Evolutionary conservation across 2,329 filamentous ascomycete genomes (phyloP).

Genomic region (Fusarium albidum): DNA sequence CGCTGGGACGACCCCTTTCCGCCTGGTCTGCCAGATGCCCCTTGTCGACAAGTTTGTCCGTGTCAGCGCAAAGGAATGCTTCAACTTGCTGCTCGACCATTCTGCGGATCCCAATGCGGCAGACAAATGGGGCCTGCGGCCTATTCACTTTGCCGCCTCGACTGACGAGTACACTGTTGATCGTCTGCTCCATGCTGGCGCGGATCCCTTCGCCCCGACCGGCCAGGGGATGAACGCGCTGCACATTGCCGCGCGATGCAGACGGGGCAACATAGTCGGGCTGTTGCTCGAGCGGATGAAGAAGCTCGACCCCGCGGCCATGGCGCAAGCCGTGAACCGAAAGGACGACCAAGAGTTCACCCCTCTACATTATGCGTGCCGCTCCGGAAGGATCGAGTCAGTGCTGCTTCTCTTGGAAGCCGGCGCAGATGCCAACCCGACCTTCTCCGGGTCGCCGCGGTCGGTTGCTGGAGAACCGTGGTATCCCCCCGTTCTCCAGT

Average conservation of each 20-base stretch:
- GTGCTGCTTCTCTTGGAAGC: slow-evolving; percentile 24
- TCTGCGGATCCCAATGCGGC: slow-evolving; percentile 1
- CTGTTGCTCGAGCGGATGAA: slow-evolving; percentile 25
- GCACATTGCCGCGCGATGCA: slow-evolving; percentile 31
- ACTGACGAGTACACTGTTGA: slow-evolving; percentile 5
- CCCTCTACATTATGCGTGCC: slow-evolving; percentile 31
- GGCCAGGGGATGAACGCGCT: slow-evolving; percentile 23
- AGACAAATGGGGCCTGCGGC: slow-evolving; percentile 15
- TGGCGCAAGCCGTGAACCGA: slow-evolving; percentile 10
- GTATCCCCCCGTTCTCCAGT: slow-evolving; percentile 33
- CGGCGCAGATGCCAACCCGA: slow-evolving; percentile 21
- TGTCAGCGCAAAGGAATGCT: slow-evolving; percentile 2
- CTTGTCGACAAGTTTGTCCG: neutral
- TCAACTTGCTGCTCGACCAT: slow-evolving; percentile 10
- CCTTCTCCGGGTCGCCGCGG: neutral
- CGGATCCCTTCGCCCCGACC: slow-evolving; percentile 25
- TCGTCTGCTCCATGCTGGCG: slow-evolving; percentile 16
- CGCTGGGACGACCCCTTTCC: slow-evolving; percentile 24
- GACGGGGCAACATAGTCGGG: slow-evolving; percentile 17
- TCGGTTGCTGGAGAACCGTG: slow-evolving; percentile 4
- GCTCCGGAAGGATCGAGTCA: slow-evolving; percentile 18
- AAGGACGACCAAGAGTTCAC: slow-evolving; percentile 23
- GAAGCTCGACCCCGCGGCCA: neutral
- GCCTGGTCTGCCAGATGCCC: slow-evolving; percentile 15
- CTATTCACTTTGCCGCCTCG: slow-evolving; percentile 33